Evolutionary conservation across 2,329 filamentous ascomycete genomes (phyloP).

Genomic region (Clarireedia hainanense): DNA sequence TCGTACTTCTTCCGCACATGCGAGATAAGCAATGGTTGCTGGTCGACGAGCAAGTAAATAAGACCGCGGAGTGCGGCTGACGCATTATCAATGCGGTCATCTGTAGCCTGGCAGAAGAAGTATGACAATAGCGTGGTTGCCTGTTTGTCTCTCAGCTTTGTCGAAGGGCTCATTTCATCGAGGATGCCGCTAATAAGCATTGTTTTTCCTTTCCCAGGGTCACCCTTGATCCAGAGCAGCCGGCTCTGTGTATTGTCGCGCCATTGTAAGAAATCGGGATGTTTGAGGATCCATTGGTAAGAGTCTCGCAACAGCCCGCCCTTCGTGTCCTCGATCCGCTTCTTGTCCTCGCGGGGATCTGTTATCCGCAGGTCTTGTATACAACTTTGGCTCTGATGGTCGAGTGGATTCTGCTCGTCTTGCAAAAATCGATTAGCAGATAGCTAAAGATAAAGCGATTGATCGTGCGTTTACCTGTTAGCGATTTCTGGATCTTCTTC

Average conservation of each 20-base stretch:
- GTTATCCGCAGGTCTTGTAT: background rate
- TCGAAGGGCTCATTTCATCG: background rate
- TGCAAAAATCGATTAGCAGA: too few species aligned
- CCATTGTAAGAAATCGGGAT: background rate
- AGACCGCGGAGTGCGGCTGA: background rate
- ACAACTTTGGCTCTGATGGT: too few species aligned
- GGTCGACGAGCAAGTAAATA: background rate
- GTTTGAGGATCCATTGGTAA: background rate
- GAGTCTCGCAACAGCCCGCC: background rate
- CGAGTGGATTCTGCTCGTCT: too few species aligned
- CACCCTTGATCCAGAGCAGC: background rate
- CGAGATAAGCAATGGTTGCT: background rate
- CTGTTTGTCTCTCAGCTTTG: background rate
- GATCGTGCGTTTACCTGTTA: background rate
- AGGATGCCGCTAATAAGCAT: constrained; percentile 1
- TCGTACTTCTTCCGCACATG: background rate
- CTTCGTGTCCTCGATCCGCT: background rate
- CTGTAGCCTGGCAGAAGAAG: constrained; percentile 3
- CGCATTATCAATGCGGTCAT: background rate
- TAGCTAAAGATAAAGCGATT: too few species aligned
- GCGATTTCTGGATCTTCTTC: background rate
- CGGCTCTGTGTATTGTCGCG: background rate
- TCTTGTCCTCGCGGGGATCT: background rate
- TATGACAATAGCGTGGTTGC: background rate
- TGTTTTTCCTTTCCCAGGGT: background rate